Evolutionary conservation across 768 basidiomycete genomes (phyloP), one percentile per base, ranked within the genome.

Genomic region (Russula foetens): DNA sequence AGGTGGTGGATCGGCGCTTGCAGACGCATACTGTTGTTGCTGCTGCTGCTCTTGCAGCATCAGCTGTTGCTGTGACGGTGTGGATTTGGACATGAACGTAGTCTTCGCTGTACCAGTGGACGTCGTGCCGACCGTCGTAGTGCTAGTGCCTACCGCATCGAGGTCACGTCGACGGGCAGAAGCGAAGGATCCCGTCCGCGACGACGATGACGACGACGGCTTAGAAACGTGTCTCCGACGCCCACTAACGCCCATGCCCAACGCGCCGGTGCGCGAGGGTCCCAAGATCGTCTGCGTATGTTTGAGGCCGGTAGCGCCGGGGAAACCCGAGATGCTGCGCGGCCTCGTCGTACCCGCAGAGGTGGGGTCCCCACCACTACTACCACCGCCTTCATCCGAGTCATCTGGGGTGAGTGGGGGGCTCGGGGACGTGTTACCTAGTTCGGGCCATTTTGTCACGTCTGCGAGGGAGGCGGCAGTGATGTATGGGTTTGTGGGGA

Each of bases 231-330:
- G 58, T 29, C 49, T 56, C n/a, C 43, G 54, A 21, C 46, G 59
- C 0, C 84, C 92, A 28, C 81, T 74, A 3, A 92, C 86, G 24
- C 93, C 79, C 73, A 95, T 79, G 0, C 94, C 94, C 1, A 88
- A 69, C 0, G 80, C 89, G 4, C 90, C 90, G 0, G 82, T 79
- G 26, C 83, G 79, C 4, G 80, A 79, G 12, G 75, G 75, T 4
- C 85, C 91, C 79, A 94, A 85, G 68, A 97, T 96, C 3, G 95
- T 97, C 67, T 88, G 84, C 7, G 91, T 89, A 71, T 95, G 87
- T 69, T 87, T 90, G 64, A 97, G 78, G 15, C 80, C 68, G 12
- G 77, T 71, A 65, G 82, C 69, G 67, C 85, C 71, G 72, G 82
- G 71, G 74, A 79, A 65, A 72, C 80, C 65, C 70, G 75, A 49